Evolutionary conservation across 176 grass and related monocot species (phyloP).

Genomic region (Triticum timopheevii): DNA sequence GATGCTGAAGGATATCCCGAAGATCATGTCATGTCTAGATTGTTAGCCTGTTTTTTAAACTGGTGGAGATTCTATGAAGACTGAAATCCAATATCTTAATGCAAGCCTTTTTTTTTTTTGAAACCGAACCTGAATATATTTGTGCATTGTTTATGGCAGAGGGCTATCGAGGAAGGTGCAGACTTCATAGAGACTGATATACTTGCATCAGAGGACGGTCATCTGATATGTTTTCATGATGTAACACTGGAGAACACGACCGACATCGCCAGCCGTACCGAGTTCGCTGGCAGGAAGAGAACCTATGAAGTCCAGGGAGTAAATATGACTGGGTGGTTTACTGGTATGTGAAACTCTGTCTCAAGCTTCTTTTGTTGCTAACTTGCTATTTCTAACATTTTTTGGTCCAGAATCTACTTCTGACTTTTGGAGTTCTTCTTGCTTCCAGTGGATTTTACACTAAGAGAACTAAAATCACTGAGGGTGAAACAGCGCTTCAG

Average conservation of each 20-base stretch:
- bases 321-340: slow-evolving; percentile 62
- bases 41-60: background rate
- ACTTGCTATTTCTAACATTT: background rate
- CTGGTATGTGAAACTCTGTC: slow-evolving; percentile 32
- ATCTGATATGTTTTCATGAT: slow-evolving; percentile 76
- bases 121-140: background rate
- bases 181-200: slow-evolving; percentile 92
- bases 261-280: slow-evolving; percentile 32
- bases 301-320: slow-evolving; percentile 66
- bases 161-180: slow-evolving; percentile 77
- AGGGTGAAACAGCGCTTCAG: slow-evolving; percentile 62
- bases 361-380: background rate
- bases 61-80: slow-evolving; percentile 23
- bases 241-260: slow-evolving; percentile 61
- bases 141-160: slow-evolving; percentile 43
- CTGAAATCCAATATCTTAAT: background rate
- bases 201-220: slow-evolving; percentile 67
- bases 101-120: background rate
- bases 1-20: background rate
- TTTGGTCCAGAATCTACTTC: background rate
- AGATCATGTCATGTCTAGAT: background rate
- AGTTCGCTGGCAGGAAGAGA: slow-evolving; percentile 66
- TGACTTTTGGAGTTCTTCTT: slow-evolving; percentile 31
- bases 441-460: slow-evolving; percentile 69
- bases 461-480: slow-evolving; percentile 69